Percentiles rank a stretch among this genome's conserved stretches.
Conservation (phyloP, 345 rosid genomes). For the Lepidium africanum region DNA sequence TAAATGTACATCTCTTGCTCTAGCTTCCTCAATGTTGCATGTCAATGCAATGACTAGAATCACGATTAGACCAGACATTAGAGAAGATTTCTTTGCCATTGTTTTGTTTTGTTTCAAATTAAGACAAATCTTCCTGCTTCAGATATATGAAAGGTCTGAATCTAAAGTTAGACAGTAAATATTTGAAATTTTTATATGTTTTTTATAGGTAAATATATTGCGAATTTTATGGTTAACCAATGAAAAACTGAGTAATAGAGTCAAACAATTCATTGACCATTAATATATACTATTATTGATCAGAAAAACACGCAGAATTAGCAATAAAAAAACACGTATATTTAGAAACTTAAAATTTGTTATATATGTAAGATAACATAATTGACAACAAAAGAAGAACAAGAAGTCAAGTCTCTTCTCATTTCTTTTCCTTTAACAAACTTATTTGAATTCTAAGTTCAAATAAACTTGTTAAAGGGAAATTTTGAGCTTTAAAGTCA, state of each 20-base stretch:
- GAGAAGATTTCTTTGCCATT: conserved; percentile 7
- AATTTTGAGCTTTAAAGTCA: not conserved
- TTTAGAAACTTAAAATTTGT: too few species aligned
- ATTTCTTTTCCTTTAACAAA: conserved; percentile 23
- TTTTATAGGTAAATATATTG: not conserved
- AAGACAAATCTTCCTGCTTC: not conserved
- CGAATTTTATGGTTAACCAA: conserved; percentile 10
- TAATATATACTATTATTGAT: conserved; percentile 7
- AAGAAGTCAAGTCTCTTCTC: conserved; percentile 12
- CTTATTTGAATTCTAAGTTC: conserved; percentile 19
- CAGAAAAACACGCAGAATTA: not conserved
- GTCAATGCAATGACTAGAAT: conserved; percentile 3
- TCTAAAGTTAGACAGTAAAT: too few species aligned
- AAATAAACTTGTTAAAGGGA: conserved; percentile 23
- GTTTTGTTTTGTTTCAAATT: not conserved
- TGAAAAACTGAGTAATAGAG: not conserved
- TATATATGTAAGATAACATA: not conserved
- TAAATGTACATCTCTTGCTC: conserved; percentile 21
- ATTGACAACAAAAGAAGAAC: not conserved
- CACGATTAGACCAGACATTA: not conserved
- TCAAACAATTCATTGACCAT: not conserved
- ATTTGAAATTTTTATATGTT: too few species aligned
- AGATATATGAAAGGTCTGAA: not conserved
- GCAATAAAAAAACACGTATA: too few species aligned
- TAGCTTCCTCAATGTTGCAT: conserved; percentile 1